phyloP scores from a whole-genome alignment of 2,329 filamentous ascomycete genomes.

The Basipetospora chlamydospora region DNA sequence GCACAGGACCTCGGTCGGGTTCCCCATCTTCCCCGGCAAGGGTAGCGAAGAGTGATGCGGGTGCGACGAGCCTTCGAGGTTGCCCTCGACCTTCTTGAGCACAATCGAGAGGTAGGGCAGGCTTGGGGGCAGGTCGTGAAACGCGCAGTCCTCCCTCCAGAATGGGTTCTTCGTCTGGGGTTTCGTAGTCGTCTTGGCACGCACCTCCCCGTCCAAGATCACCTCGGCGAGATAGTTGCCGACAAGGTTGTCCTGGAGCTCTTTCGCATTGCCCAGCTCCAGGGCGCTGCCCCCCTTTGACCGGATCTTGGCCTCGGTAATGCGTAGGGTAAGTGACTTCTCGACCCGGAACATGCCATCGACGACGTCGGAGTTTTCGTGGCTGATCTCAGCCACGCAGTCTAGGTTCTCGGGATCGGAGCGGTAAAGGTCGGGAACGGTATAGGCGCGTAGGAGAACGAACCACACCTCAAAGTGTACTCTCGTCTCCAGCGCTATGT shows the following conservation, averaged over 20 bases:
- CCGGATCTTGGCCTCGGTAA: conserved; percentile 49
- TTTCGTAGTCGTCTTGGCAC: conserved; percentile 61
- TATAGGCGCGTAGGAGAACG: conserved; percentile 78
- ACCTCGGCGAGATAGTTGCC: conserved; percentile 71
- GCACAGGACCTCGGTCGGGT: conserved; percentile 36
- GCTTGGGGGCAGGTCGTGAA: conserved; percentile 55
- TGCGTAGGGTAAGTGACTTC: conserved; percentile 41
- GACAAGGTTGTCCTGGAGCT: conserved; percentile 18
- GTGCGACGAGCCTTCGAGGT: conserved; percentile 29
- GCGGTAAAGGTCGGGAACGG: conserved; percentile 80
- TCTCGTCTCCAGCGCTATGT: conserved; percentile 72
- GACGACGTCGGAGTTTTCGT: conserved; percentile 21
- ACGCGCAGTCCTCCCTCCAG: conserved; percentile 72
- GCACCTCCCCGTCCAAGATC: conserved; percentile 63
- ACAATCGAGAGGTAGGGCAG: conserved; percentile 56
- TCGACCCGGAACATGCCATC: conserved; percentile 44
- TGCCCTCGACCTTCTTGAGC: conserved; percentile 50
- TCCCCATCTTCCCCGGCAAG: conserved; percentile 27
- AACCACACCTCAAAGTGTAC: conserved; percentile 97
- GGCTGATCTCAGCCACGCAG: conserved; percentile 20
- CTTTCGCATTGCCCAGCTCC: conserved; percentile 12
- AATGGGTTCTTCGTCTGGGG: conserved; percentile 59
- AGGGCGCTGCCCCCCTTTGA: conserved; percentile 13
- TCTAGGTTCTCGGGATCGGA: conserved; percentile 31
- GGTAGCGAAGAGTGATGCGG: conserved; percentile 27